phyloP scores from a whole-genome alignment of 169 alveolate species.

The Blepharisma undulans region DNA sequence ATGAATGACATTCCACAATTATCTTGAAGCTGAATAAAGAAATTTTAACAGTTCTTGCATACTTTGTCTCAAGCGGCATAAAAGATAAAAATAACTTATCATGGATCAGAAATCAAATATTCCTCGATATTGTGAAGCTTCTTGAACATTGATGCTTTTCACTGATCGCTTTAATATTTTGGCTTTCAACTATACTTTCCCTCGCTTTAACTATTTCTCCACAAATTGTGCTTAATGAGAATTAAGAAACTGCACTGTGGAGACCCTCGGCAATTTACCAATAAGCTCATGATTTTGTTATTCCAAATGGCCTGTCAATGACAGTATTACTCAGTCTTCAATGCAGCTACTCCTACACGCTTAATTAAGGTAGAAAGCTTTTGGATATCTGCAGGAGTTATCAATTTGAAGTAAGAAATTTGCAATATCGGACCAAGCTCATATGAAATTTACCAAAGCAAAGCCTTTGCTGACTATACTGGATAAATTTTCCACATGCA shows the following conservation, averaged over 20 bases:
- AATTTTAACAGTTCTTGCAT: no score
- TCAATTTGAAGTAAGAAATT: slow-evolving; percentile 78
- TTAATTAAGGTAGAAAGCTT: background rate
- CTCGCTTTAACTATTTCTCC: slow-evolving; percentile 62
- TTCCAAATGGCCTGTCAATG: slow-evolving; percentile 55
- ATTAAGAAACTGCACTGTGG: slow-evolving; percentile 73
- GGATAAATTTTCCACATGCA: slow-evolving; percentile 49
- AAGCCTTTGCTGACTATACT: slow-evolving; percentile 41
- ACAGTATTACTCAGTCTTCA: background rate
- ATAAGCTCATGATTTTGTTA: slow-evolving; percentile 47
- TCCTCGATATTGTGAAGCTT: no score
- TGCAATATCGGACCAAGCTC: slow-evolving; percentile 76
- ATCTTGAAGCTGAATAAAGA: no score
- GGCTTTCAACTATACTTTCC: slow-evolving; percentile 61
- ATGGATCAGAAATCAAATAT: no score
- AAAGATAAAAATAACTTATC: no score
- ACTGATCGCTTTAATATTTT: no score
- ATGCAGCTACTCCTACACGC: background rate
- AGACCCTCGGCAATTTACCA: slow-evolving; percentile 52
- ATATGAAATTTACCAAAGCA: slow-evolving; percentile 68
- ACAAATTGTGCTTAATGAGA: slow-evolving; percentile 65
- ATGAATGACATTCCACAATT: no score
- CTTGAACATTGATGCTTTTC: no score
- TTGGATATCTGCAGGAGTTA: slow-evolving; percentile 10
- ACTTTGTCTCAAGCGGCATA: no score